Conservation (phyloP, 331 rosid genomes). For the Quercus phellos region DNA sequence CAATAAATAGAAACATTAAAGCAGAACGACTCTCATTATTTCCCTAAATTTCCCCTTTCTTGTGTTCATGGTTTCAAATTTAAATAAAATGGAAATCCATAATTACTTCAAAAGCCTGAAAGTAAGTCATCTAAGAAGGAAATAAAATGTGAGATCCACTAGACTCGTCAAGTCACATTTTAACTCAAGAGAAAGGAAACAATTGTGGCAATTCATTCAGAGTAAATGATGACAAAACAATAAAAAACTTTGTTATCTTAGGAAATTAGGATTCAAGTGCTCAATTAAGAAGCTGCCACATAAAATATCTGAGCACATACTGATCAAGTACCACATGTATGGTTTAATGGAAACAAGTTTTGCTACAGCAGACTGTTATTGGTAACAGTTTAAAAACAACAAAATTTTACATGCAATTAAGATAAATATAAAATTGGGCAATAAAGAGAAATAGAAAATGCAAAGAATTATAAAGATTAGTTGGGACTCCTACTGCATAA, state of each 20-base stretch:
- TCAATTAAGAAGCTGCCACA: background rate
- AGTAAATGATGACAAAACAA: background rate
- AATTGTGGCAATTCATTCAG: background rate
- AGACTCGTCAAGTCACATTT: background rate
- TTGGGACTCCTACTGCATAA: no score
- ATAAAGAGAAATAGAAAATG: no score
- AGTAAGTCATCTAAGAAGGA: background rate
- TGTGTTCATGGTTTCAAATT: background rate
- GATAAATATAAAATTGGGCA: no score
- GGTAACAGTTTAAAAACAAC: no score
- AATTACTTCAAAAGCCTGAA: background rate
- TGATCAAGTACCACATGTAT: no score
- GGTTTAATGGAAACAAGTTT: no score
- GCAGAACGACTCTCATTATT: background rate
- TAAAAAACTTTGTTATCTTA: background rate
- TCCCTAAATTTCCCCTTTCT: background rate
- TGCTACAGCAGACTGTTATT: no score
- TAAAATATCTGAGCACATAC: no score
- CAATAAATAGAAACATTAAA: constrained; percentile 7
- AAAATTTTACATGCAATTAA: no score
- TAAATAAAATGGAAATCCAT: background rate
- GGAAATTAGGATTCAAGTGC: background rate
- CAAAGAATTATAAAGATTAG: no score
- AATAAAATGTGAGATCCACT: background rate
- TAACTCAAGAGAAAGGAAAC: background rate